Conservation (phyloP, 1,284 basidiomycete genomes). For the Tilletia horrida region DNA sequence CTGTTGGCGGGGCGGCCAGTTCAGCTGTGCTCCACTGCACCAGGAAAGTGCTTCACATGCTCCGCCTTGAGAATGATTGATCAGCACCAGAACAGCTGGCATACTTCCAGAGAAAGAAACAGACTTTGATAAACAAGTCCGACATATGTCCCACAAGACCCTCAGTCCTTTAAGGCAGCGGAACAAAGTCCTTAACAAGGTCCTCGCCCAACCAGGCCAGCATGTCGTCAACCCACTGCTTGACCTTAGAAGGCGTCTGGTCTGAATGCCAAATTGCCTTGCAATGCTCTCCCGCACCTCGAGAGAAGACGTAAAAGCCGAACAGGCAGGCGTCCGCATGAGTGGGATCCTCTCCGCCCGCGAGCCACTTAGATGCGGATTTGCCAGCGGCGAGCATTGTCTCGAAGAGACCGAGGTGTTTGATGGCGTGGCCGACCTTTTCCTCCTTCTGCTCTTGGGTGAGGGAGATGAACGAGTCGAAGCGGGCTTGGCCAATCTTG, state of each 20-base stretch:
- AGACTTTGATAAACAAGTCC: no score
- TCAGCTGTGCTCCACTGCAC: no score
- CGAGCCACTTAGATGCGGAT: constrained; percentile 30
- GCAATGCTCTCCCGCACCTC: constrained; percentile 28
- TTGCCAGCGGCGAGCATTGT: constrained; percentile 5
- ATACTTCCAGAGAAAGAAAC: no score
- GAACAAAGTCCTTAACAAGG: constrained; percentile 32
- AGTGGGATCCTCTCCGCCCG: constrained; percentile 34
- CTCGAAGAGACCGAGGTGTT: constrained; percentile 16
- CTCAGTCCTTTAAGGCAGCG: not conserved
- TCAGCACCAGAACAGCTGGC: no score
- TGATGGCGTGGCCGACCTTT: not conserved
- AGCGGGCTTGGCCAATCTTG: constrained; percentile 34
- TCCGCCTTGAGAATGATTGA: no score
- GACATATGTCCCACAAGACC: no score
- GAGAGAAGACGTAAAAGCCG: constrained; percentile 37
- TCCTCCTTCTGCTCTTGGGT: constrained; percentile 23
- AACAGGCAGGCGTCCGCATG: constrained; percentile 44
- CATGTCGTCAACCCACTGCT: constrained; percentile 34
- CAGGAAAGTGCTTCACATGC: no score
- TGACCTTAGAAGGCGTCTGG: constrained; percentile 22
- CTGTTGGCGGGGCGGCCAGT: no score
- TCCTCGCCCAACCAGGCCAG: constrained; percentile 33
- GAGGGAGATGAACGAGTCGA: constrained; percentile 27
- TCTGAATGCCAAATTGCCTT: constrained; percentile 36